Base-by-base conservation (phyloP, 2,329 filamentous ascomycete species). In the Sordariomycetes sp. region DNA sequence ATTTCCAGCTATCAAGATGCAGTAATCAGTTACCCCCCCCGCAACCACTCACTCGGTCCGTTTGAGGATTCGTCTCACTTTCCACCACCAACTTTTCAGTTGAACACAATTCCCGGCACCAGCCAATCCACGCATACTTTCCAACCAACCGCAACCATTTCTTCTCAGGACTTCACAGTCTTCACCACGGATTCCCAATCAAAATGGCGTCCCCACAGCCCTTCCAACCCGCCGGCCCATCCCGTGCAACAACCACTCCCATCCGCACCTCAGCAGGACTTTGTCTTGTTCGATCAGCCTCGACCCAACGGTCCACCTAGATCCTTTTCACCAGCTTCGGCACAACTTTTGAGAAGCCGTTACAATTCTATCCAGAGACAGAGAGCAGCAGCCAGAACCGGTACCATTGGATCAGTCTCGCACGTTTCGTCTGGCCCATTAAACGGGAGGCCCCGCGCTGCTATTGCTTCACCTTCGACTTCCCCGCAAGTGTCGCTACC, bases 161-260 rank as follows among this genome's bases (percentile, higher is more conserved):
- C 78, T 76, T 71, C 74, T 69, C 81, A 78, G 83, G 85, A 86
- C 82, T 82, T 80, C 66, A 69, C 78, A 82, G 85, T 88, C 85
- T 86, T 87, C 86, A 90, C 80, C 81, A 91, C 88, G 88, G 87
- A 88, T 89, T 82, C 84, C 73, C 79, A 79, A 76, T 83, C 84
- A 90, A 67, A 80, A 92, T 92, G 88, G 88, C 87, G 80, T 85
- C 82, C 86, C 80, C 85, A 84, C 77, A 83, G 76, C 77, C 76
- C 79, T 69, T 67, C 77, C 72, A 81, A 76, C 79, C 79, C 77
- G 80, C 81, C 81, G 83, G 83, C 81, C 76, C 66, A 74, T 75
- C 71, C 81, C 76, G 78, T 78, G 76, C 81, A 77, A 65, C 74
- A 82, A 72, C 74, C 76, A 74, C 71, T 76, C 72, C 74, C 75